Percentiles rank a stretch among this genome's conserved stretches.
These are phyloP conservation scores for Barnettozyma populi DNA, from an alignment of 805 yeast species.

Conservation along the genomic window DNA sequence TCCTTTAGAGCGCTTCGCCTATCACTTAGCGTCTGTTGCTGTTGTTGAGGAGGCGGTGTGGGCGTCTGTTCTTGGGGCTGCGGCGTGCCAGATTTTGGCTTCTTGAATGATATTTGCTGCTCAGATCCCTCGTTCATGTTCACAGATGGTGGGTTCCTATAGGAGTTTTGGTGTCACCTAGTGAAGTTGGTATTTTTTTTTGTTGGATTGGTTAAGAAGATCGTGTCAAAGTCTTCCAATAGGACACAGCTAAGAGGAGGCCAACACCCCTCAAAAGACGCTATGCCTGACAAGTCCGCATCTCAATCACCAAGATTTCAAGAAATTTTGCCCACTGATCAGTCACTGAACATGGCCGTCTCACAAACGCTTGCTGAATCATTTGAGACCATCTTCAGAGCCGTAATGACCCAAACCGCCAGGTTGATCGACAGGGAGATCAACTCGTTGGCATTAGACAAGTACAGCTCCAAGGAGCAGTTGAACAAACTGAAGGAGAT, in stretches of 20 bases:
- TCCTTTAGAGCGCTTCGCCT: conserved; percentile 38
- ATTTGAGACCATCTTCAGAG: not conserved
- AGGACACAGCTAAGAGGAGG: too few species aligned
- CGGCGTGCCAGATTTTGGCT: not conserved
- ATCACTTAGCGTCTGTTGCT: conserved; percentile 11
- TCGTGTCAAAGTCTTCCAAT: not conserved
- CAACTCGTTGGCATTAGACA: not conserved
- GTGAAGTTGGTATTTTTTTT: not conserved
- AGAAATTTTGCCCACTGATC: not conserved
- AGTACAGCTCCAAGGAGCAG: too few species aligned
- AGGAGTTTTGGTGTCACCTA: not conserved
- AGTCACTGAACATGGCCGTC: not conserved
- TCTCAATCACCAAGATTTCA: not conserved
- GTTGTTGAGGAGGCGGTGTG: not conserved
- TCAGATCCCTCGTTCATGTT: not conserved
- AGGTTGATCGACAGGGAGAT: not conserved
- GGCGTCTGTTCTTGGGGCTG: not conserved
- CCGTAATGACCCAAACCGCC: not conserved
- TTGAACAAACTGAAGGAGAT: too few species aligned
- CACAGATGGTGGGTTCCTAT: not conserved
- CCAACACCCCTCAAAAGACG: too few species aligned
- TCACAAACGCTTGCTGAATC: not conserved
- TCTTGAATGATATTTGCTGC: not conserved
- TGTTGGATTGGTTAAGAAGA: too few species aligned
- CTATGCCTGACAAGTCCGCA: not conserved